phyloP scores from a whole-genome alignment of 768 basidiomycete genomes.

The Russula vinacea region DNA sequence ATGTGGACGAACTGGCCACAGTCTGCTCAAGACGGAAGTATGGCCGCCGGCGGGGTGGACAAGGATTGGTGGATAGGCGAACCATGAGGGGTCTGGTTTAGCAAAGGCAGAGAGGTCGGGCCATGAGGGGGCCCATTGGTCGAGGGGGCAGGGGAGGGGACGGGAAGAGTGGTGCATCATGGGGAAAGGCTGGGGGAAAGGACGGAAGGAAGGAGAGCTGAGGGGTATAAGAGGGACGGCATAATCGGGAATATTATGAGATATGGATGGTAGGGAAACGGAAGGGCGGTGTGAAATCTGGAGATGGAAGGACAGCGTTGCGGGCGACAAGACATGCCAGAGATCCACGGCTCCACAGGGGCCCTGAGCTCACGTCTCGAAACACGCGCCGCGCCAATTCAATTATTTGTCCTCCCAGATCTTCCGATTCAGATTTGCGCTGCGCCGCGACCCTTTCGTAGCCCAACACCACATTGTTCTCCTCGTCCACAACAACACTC shows the following conservation, averaged over 20 bases:
- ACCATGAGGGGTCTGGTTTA: slow-evolving; percentile 20
- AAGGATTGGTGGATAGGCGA: slow-evolving; percentile 9
- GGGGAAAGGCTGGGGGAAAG: slow-evolving; percentile 13
- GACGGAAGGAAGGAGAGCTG: slow-evolving; percentile 24
- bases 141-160: slow-evolving; percentile 31
- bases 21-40: slow-evolving; percentile 1
- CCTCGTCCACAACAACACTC: not conserved
- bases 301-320: slow-evolving; percentile 26
- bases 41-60: slow-evolving; percentile 6
- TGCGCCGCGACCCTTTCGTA: not conserved
- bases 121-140: slow-evolving; percentile 23
- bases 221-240: slow-evolving; percentile 27
- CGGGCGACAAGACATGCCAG: not conserved
- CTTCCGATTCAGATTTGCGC: slow-evolving; percentile 7
- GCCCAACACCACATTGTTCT: not conserved
- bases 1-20: slow-evolving; percentile 8
- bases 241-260: slow-evolving; percentile 28
- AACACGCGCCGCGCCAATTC: slow-evolving; percentile 20
- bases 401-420: not conserved
- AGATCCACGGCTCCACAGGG: not conserved
- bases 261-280: slow-evolving; percentile 26
- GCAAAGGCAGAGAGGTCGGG: slow-evolving; percentile 13
- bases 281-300: slow-evolving; percentile 29
- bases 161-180: slow-evolving; percentile 33
- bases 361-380: slow-evolving; percentile 10